A percentile compares a stretch with the other conserved stretches of the same genome.
Conservation (phyloP, 2,329 filamentous ascomycete species). For the Fusarium bulbicola region DNA sequence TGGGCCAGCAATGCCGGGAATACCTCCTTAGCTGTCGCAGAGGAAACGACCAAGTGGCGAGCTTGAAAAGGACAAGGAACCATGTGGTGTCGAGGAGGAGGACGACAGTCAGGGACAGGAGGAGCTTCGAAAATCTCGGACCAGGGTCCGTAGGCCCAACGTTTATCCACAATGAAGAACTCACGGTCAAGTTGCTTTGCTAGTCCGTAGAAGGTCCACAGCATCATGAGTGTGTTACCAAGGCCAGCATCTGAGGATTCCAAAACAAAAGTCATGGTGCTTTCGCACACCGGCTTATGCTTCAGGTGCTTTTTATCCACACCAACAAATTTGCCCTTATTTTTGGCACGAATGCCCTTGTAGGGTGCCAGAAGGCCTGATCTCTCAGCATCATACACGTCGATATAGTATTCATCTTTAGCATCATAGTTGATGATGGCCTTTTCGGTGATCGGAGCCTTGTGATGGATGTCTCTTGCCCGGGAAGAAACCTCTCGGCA, state of each 20-base stretch:
- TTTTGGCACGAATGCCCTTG: conserved; percentile 51
- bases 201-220: conserved; percentile 87
- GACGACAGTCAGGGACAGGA: conserved; percentile 71
- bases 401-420: conserved; percentile 75
- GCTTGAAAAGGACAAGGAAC: conserved; percentile 82
- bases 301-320: conserved; percentile 54
- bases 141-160: conserved; percentile 84
- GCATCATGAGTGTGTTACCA: conserved; percentile 77
- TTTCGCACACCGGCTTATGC: conserved; percentile 69
- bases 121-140: conserved; percentile 75
- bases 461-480: conserved; percentile 58
- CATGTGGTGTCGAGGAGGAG: conserved; percentile 78
- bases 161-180: conserved; percentile 86
- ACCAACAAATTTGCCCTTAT: conserved; percentile 58
- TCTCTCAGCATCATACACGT: conserved; percentile 75
- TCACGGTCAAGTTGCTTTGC: conserved; percentile 76
- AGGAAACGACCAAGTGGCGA: conserved; percentile 77
- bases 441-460: conserved; percentile 53
- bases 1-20: conserved; percentile 65
- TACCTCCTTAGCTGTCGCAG: conserved; percentile 70
- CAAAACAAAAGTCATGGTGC: conserved; percentile 79
- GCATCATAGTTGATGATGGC: conserved; percentile 64
- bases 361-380: conserved; percentile 63
- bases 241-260: conserved; percentile 78
- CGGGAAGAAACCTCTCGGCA: conserved; percentile 71